Evolutionary conservation across 495 filamentous ascomycete genomes (phyloP), one percentile per base, ranked within the genome.

Genomic region (Aspergillus haitiensis): DNA sequence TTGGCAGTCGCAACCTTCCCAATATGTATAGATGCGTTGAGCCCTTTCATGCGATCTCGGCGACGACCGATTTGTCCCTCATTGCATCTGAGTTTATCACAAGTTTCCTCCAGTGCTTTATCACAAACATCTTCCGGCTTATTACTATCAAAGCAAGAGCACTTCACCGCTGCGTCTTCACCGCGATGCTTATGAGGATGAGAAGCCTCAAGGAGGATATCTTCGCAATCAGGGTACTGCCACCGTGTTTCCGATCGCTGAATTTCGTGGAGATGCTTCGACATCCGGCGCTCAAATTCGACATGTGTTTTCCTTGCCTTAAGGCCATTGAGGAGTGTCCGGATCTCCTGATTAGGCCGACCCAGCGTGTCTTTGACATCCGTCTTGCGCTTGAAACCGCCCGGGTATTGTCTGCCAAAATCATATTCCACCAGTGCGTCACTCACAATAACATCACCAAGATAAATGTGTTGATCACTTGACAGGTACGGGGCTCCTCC

Each of bases 401-500:
- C 57, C 0, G 69, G 64, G 37, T 65, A 65, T 48, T 64, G 69
- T 35, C 65, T 59, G n/a, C 75, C 75, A 60, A 72, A 69, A 45
- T 75, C 71, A 52, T 73, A 75, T 56, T 80, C 63, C 12, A 78
- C 59, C 3, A 76, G 45, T 12, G 47, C 54, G 0, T 67, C 72
- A 54, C 75, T 77, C 39, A 82, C 71, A 18, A 80, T 65, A 2
- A 81, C 74, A 59, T 82, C 77, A 7, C 79, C 77, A 1, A 81
- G 70, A n/a, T 75, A 51, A 3, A 75, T 58, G n/a, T 71, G 64
- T 3, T 61, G 45, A 16, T 34, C 37, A 4, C 39, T 37, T 11
- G 55, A 21, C n/a, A n/a, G n/a, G n/a, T n/a, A n/a, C 13, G 52
- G 46, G 10, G 64, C 64, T 7, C 68, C 72, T 6, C 72, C 70